These are phyloP conservation scores for Fraxinus sp. DNA, from an alignment of 305 asterid species.

Conservation along the genomic window DNA sequence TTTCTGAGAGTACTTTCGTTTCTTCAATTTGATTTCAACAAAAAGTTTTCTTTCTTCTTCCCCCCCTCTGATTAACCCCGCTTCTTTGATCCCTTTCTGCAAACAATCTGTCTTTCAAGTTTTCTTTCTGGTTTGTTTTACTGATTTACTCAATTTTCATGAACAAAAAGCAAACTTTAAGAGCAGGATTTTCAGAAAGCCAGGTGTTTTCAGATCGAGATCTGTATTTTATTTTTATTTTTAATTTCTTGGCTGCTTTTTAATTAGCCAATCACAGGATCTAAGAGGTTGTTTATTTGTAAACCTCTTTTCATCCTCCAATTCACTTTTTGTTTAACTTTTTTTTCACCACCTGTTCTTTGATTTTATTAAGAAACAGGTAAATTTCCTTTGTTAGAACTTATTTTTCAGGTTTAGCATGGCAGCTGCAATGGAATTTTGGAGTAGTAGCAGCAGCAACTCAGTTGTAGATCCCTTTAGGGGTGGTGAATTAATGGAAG, in stretches of 20 bases:
- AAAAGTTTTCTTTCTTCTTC: not conserved
- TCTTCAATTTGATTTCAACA: not conserved
- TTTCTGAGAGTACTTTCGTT: not conserved
- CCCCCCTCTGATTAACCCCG: slow-evolving; percentile 40
- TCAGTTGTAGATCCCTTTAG: slow-evolving; percentile 37
- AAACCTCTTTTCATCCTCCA: slow-evolving; percentile 38
- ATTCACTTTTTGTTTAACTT: not conserved
- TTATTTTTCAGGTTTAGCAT: slow-evolving; percentile 19
- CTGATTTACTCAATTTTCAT: not conserved
- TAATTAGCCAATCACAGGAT: slow-evolving; percentile 29
- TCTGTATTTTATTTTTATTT: slow-evolving; percentile 13
- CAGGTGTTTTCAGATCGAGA: slow-evolving; percentile 70
- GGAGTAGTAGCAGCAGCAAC: slow-evolving; percentile 37
- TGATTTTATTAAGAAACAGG: slow-evolving; percentile 61
- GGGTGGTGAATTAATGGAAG: slow-evolving; percentile 77
- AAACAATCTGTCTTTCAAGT: slow-evolving; percentile 45
- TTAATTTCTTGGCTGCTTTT: slow-evolving; percentile 22
- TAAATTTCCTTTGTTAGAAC: not conserved
- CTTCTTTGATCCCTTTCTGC: slow-evolving; percentile 68
- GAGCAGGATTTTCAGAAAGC: slow-evolving; percentile 38
- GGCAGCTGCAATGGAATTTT: slow-evolving; percentile 67
- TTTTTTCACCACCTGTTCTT: slow-evolving; percentile 40
- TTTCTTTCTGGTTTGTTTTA: slow-evolving; percentile 35
- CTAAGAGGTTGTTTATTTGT: slow-evolving; percentile 61
- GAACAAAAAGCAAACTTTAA: slow-evolving; percentile 43